Conservation (phyloP, 768 basidiomycete genomes). For the Cystobasidiopsis lactophilus region DNA sequence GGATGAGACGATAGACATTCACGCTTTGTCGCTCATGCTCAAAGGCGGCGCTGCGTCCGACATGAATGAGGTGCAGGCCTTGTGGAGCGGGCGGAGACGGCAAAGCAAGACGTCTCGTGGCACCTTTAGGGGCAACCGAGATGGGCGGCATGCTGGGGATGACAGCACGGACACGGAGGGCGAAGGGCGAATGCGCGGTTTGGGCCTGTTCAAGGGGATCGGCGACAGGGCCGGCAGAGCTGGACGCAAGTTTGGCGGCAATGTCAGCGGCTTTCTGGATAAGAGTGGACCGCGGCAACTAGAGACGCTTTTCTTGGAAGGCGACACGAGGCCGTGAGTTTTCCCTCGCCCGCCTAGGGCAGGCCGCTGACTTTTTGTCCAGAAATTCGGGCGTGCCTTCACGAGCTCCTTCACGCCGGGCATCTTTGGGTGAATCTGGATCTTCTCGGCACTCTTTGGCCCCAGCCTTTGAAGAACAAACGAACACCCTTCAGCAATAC, state of each 20-base stretch:
- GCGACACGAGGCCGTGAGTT: background rate
- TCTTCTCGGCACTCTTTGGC: background rate
- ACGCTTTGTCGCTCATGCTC: background rate
- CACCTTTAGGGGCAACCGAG: background rate
- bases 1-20: conserved; percentile 6
- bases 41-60: background rate
- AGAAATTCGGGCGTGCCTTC: background rate
- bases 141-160: background rate
- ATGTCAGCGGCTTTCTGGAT: background rate
- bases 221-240: background rate
- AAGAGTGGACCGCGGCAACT: background rate
- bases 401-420: background rate
- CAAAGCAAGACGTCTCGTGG: background rate
- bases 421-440: background rate
- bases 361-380: too few relatives aligned
- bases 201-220: background rate
- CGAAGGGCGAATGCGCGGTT: background rate
- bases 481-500: background rate
- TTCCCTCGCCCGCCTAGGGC: background rate
- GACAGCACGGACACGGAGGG: background rate
- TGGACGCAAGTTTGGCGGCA: background rate
- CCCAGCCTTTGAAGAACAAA: background rate
- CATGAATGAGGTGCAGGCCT: background rate
- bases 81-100: conserved; percentile 5
- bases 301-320: background rate